Evolutionary conservation across 1,139 yeast species (phyloP), one percentile per base, ranked within the genome.

Genomic region (Entelexis paramagnoliae): DNA sequence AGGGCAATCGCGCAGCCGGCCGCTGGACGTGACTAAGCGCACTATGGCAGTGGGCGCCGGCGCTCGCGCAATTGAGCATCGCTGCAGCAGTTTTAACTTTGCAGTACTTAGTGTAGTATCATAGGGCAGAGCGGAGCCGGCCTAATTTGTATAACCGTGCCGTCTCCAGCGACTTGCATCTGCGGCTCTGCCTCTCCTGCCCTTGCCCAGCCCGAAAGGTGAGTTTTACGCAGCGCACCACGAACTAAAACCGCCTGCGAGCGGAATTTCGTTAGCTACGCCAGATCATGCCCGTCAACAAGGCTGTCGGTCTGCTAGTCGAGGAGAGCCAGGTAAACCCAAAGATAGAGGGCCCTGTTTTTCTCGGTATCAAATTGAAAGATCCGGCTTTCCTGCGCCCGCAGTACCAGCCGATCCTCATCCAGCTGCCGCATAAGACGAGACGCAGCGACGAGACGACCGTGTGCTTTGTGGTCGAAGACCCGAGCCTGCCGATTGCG

Each of bases 391-490:
- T 48, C 4, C 24, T 22, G 10, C 39, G 51, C 22, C 50, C 55
- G 11, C 55, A 49, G 48, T 46, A 46, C 22, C 55, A 46, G 22
- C 61, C 62, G 11, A 46, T 53, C 6, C 50, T 56, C 24, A 46
- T 58, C 13, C 57, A 58, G 11, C 50, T 60, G 28, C 62, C 62
- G 7, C 55, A 59, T 47, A 43, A 48, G 36, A 51, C 50, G 32
- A 48, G 61, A 28, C 42, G 56, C 14, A 46, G 36, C 11, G 60
- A 57, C 28, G 63, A 60, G 19, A 48, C 44, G 14, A 32, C 51
- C 38, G 44, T 48, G 2, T 59, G 63, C 35, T 26, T 60, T 8
- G 60, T 60, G 13, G 61, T 59, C 13, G 55, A 57, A 28, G 63
- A 60, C 46, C 62, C 63, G 6, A 39, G 44, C 26, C 32, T 32